Evolutionary conservation across 441 rosid genomes (phyloP).

Genomic region (Raphanus hybrid): DNA sequence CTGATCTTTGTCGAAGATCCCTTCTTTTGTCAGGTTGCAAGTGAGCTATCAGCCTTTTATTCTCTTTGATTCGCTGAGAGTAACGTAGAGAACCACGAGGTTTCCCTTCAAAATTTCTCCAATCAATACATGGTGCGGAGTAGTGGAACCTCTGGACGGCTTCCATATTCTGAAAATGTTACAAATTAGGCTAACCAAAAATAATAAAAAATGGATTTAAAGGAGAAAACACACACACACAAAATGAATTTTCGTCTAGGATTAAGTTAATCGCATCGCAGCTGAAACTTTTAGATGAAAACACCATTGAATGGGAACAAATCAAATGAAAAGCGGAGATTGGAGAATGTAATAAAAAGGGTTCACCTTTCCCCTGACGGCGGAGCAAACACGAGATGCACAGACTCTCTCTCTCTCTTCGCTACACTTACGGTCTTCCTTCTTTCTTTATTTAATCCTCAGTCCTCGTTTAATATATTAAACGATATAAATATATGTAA

Average conservation of each 20-base stretch:
- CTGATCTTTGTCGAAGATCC: conserved; percentile 41
- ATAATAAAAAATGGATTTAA: not conserved
- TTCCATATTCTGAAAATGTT: conserved; percentile 51
- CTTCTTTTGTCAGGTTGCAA: conserved; percentile 38
- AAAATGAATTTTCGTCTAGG: conserved; percentile 3
- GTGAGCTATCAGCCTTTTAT: conserved; percentile 47
- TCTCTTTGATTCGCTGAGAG: conserved; percentile 44
- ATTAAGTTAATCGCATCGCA: conserved; percentile 4
- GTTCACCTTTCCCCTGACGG: conserved; percentile 33
- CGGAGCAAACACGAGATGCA: conserved; percentile 34
- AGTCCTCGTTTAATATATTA: too few species aligned
- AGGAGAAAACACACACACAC: conserved; percentile 11
- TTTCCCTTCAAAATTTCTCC: conserved; percentile 42
- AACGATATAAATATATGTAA: not conserved
- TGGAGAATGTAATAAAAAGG: conserved; percentile 15
- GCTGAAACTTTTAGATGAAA: not conserved
- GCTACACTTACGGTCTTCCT: too few species aligned
- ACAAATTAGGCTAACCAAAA: not conserved
- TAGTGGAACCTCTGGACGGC: conserved; percentile 51
- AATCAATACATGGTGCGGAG: conserved; percentile 51
- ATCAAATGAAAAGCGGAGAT: not conserved
- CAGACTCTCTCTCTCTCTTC: conserved; percentile 3
- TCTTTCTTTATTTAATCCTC: too few species aligned
- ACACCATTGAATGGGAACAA: not conserved
- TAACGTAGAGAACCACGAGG: conserved; percentile 43